Percentiles rank a stretch among this genome's conserved stretches.
Conservation (phyloP, 1,139 yeast genomes). For the Nakaseomyces kungkrabaensis region DNA sequence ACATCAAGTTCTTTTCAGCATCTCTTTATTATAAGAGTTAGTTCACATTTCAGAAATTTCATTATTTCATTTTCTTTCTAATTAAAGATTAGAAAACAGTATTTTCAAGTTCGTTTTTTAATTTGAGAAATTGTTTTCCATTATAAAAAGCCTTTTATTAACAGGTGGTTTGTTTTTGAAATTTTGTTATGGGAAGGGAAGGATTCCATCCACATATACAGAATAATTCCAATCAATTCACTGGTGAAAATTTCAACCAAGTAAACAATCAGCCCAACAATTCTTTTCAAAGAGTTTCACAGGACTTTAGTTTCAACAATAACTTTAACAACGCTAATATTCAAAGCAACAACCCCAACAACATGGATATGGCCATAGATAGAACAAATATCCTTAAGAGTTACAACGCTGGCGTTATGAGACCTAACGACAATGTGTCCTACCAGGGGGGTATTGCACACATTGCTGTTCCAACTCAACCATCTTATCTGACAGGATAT, state of each 20-base stretch:
- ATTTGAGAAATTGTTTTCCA: too few relatives aligned
- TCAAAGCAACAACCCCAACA: not conserved
- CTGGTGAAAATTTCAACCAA: not conserved
- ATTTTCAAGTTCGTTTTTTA: not conserved
- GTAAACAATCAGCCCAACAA: not conserved
- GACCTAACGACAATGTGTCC: not conserved
- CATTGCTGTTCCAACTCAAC: not conserved
- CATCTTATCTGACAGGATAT: not conserved
- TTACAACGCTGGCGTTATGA: not conserved
- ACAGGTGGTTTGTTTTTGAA: not conserved
- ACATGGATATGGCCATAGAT: not conserved
- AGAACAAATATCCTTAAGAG: not conserved
- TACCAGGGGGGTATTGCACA: not conserved
- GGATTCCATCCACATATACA: not conserved
- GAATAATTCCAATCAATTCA: not conserved
- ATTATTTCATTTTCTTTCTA: too few relatives aligned
- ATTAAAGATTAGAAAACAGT: too few relatives aligned
- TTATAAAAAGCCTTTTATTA: not conserved
- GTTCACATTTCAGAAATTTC: too few relatives aligned
- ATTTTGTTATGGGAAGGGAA: constrained; percentile 1
- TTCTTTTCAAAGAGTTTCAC: not conserved
- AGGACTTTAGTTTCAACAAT: not conserved
- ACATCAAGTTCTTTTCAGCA: too few relatives aligned
- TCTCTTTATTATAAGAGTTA: too few relatives aligned
- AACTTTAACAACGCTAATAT: not conserved